Conservation (phyloP, 305 asterid genomes). For the Ruellia speciosa region DNA sequence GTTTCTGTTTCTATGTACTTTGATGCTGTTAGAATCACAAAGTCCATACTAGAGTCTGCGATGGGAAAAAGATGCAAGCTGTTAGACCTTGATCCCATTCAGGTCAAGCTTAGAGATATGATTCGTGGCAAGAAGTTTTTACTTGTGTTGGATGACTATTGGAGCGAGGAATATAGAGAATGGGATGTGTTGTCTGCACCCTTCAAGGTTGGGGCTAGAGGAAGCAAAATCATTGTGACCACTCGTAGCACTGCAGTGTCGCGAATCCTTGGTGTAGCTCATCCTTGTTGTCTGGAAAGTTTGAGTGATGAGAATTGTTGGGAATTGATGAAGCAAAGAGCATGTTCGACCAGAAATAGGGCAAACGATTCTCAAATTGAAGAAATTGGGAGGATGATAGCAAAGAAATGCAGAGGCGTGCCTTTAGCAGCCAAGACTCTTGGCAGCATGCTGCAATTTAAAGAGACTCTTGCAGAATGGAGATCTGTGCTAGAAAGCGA, state of each 20-base stretch:
- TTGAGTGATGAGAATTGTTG: conserved; percentile 33
- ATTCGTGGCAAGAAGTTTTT: conserved; percentile 30
- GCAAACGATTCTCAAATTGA: conserved; percentile 16
- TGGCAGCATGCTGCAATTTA: conserved; percentile 39
- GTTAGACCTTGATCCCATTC: conserved; percentile 24
- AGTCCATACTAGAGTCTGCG: conserved; percentile 26
- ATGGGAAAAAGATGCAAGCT: conserved; percentile 17
- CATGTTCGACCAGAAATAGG: conserved; percentile 14
- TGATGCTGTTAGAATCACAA: conserved; percentile 23
- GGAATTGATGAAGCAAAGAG: conserved; percentile 30
- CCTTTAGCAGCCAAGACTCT: conserved; percentile 56
- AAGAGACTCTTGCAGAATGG: conserved; percentile 32
- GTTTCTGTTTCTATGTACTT: conserved; percentile 28
- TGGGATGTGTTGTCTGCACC: conserved; percentile 45
- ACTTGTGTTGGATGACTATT: conserved; percentile 50
- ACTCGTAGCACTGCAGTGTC: conserved; percentile 38
- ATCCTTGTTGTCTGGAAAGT: conserved; percentile 22
- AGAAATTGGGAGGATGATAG: conserved; percentile 32
- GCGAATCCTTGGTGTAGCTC: conserved; percentile 26
- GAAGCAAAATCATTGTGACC: conserved; percentile 45
- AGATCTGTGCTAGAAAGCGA: conserved; percentile 27
- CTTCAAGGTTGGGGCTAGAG: conserved; percentile 32
- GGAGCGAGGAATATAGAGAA: conserved; percentile 35
- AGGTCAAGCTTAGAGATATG: conserved; percentile 22
- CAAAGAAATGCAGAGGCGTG: conserved; percentile 47